Evolutionary conservation across 352 stramenopile genomes (phyloP).

Genomic region (Globisporangium paroecandrum): DNA sequence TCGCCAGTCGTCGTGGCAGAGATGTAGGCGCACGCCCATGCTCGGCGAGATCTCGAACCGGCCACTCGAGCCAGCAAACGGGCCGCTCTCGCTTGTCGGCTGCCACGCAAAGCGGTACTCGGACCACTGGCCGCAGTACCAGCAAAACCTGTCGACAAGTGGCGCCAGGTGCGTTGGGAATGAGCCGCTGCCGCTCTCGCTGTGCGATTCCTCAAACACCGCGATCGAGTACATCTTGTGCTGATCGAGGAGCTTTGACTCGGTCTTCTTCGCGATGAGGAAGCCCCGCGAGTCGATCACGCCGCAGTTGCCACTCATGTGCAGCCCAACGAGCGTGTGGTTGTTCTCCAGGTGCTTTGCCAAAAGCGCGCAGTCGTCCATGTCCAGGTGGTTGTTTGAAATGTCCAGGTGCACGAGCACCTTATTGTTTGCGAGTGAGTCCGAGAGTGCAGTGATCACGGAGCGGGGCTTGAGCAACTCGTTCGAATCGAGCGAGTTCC

Average conservation of each 20-base stretch:
- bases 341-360: slow-evolving; percentile 64
- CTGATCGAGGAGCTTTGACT: slow-evolving; percentile 48
- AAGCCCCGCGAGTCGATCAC: slow-evolving; percentile 66
- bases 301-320: slow-evolving; percentile 76
- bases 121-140: slow-evolving; percentile 73
- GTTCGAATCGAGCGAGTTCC: slow-evolving; percentile 68
- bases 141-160: slow-evolving; percentile 70
- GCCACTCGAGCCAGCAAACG: slow-evolving; percentile 27
- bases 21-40: slow-evolving; percentile 51
- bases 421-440: slow-evolving; percentile 77
- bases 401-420: slow-evolving; percentile 64
- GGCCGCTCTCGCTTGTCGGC: slow-evolving; percentile 32
- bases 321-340: slow-evolving; percentile 66
- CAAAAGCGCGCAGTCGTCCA: slow-evolving; percentile 55
- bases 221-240: slow-evolving; percentile 78
- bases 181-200: slow-evolving; percentile 43
- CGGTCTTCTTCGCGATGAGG: slow-evolving; percentile 43
- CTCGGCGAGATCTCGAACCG: slow-evolving; percentile 31
- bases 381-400: slow-evolving; percentile 67
- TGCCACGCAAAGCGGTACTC: slow-evolving; percentile 75
- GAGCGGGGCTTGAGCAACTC: slow-evolving; percentile 37
- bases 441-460: slow-evolving; percentile 50
- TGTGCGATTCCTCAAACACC: slow-evolving; percentile 68
- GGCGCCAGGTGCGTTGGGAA: slow-evolving; percentile 47
- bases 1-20: slow-evolving; percentile 70